A percentile compares a stretch with the other conserved stretches of the same genome.
phyloP scores from a whole-genome alignment of 768 basidiomycete genomes.

The Termitomyces heimii region DNA sequence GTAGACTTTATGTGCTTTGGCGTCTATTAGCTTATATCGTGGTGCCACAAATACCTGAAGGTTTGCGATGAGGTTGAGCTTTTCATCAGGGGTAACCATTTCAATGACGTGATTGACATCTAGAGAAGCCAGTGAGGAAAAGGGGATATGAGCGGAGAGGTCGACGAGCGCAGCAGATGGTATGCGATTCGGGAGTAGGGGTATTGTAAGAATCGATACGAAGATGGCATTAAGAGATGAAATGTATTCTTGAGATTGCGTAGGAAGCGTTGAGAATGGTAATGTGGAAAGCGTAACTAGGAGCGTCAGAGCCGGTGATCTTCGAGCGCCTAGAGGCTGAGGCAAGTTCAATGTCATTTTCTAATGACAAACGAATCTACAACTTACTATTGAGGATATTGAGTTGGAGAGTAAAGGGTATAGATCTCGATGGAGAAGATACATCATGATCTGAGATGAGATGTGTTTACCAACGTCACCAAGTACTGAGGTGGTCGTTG shows the following conservation, averaged over 20 bases:
- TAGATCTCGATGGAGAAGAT: constrained; percentile 41
- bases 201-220: constrained; percentile 59
- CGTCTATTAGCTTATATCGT: constrained; percentile 46
- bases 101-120: constrained; percentile 19
- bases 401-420: constrained; percentile 37
- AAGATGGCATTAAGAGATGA: constrained; percentile 35
- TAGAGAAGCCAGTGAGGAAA: constrained; percentile 27
- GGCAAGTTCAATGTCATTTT: not conserved
- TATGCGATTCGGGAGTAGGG: constrained; percentile 72
- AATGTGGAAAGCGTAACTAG: constrained; percentile 40
- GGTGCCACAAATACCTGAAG: constrained; percentile 58
- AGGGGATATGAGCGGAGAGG: constrained; percentile 62
- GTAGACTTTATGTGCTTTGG: constrained; percentile 43
- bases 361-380: not conserved
- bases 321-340: constrained; percentile 55
- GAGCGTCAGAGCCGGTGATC: constrained; percentile 40
- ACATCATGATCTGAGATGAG: constrained; percentile 29
- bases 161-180: constrained; percentile 55
- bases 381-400: constrained; percentile 46
- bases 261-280: constrained; percentile 28
- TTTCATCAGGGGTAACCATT: constrained; percentile 22
- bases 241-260: constrained; percentile 17
- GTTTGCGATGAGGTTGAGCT: constrained; percentile 69
- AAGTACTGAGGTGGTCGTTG: constrained; percentile 16
- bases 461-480: constrained; percentile 26